Evolutionary conservation across 495 filamentous ascomycete species (phyloP).

Genomic region (Monascus purpureus): DNA sequence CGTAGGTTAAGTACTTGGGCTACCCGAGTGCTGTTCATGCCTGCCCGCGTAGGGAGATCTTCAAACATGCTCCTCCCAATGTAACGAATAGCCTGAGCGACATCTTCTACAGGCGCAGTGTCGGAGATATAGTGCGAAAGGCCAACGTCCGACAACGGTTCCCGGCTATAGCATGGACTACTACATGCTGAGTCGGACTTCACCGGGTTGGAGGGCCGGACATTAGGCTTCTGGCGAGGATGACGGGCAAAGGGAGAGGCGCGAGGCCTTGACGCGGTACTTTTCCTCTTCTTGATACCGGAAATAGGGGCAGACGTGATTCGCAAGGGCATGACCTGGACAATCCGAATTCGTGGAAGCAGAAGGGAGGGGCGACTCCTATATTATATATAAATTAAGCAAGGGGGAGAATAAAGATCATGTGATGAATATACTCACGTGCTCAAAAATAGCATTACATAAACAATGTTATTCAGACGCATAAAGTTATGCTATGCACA

Average conservation of each 20-base stretch:
- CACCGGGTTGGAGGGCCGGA: conserved; percentile 15
- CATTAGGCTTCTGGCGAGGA: conserved; percentile 42
- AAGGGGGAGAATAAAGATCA: no score
- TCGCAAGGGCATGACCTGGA: conserved; percentile 29
- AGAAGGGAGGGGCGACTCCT: conserved; percentile 1
- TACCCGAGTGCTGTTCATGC: conserved; percentile 62
- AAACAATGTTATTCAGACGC: no score
- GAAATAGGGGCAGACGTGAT: conserved; percentile 32
- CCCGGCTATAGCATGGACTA: conserved; percentile 31
- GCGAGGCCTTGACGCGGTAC: conserved; percentile 11
- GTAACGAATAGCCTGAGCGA: conserved; percentile 48
- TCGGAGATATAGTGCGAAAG: conserved; percentile 21
- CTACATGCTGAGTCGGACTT: conserved; percentile 23
- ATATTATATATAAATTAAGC: no score
- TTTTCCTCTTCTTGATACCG: conserved; percentile 28
- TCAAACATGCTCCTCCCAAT: conserved; percentile 54
- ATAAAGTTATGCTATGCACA: no score
- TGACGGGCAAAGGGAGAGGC: conserved; percentile 38
- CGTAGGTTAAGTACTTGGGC: conserved; percentile 58
- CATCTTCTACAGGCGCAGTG: conserved; percentile 44
- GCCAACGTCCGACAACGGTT: conserved; percentile 25
- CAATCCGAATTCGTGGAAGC: not conserved
- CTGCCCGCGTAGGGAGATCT: conserved; percentile 47
- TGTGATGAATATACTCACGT: no score
- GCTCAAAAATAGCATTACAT: no score